A percentile compares a stretch with the other conserved stretches of the same genome.
phyloP scores from a whole-genome alignment of 345 rosid genomes.

The Aethionema arabicum region DNA sequence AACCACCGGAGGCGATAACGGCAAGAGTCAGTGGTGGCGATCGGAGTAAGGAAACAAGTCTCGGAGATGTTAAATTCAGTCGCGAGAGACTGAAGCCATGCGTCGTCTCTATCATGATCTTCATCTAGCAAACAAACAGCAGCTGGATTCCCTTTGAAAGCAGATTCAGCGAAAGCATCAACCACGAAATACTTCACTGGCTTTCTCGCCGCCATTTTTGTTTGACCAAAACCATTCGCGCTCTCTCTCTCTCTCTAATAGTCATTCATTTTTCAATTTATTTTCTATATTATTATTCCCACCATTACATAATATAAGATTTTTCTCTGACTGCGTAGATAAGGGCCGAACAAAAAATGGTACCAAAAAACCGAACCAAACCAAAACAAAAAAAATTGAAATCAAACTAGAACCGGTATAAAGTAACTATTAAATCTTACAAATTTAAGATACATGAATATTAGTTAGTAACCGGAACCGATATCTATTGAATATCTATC shows the following conservation, averaged over 20 bases:
- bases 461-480: too few relatives aligned
- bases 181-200: slow-evolving; percentile 54
- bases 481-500: too few relatives aligned
- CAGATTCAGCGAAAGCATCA: slow-evolving; percentile 68
- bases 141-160: slow-evolving; percentile 85
- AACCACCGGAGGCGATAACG: slow-evolving; percentile 68
- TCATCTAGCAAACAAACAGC: slow-evolving; percentile 74
- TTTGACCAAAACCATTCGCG: slow-evolving; percentile 6
- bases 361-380: too few relatives aligned
- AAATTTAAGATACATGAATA: too few relatives aligned
- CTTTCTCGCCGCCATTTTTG: slow-evolving; percentile 40
- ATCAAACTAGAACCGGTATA: too few relatives aligned
- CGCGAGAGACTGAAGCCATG: slow-evolving; percentile 65
- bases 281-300: not conserved
- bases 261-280: too few relatives aligned
- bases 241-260: too few relatives aligned
- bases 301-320: too few relatives aligned
- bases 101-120: slow-evolving; percentile 58
- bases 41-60: slow-evolving; percentile 49
- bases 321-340: too few relatives aligned
- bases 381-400: too few relatives aligned
- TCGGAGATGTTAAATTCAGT: slow-evolving; percentile 56
- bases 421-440: too few relatives aligned
- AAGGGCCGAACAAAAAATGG: too few relatives aligned
- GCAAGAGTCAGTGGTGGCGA: slow-evolving; percentile 13